These are phyloP conservation scores for Colletotrichum sp. DNA, from an alignment of 2,329 filamentous ascomycete genomes.

Conservation along the genomic window DNA sequence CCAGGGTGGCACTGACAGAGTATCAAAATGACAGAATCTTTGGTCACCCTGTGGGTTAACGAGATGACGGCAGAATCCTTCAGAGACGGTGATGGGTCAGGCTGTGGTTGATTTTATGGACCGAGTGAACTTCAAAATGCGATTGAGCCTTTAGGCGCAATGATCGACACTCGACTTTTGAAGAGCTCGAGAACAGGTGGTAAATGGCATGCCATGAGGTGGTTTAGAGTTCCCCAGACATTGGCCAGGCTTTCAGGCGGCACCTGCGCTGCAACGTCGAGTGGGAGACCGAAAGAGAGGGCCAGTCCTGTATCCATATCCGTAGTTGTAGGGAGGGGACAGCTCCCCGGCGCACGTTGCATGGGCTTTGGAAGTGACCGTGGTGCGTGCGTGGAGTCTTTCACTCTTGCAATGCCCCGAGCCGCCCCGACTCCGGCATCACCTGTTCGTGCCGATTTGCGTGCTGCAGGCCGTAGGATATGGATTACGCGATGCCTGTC, in stretches of 20 bases:
- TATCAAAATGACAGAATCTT: neutral
- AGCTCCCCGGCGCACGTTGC: neutral
- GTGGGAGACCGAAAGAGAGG: neutral
- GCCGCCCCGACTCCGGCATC: neutral
- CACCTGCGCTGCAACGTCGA: neutral
- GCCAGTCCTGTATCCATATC: neutral
- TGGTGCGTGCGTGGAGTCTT: neutral
- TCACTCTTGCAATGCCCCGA: neutral
- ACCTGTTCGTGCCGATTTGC: neutral
- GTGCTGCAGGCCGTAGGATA: constrained; percentile 1
- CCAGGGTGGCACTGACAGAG: neutral
- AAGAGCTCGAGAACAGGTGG: neutral
- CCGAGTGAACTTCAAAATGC: neutral
- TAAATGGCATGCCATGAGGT: neutral
- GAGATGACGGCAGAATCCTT: neutral
- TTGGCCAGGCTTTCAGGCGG: neutral
- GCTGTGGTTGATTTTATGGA: neutral
- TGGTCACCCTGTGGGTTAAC: neutral
- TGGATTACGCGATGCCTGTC: neutral
- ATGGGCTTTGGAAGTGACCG: neutral
- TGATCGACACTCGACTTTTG: neutral
- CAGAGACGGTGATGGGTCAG: neutral
- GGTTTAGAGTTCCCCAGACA: neutral
- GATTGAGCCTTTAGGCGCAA: neutral
- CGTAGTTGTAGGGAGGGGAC: neutral